Evolutionary conservation across 164 flowering plant genomes (phyloP), one percentile per base, ranked within the genome.

Genomic region (Hamamelis virginiana): DNA sequence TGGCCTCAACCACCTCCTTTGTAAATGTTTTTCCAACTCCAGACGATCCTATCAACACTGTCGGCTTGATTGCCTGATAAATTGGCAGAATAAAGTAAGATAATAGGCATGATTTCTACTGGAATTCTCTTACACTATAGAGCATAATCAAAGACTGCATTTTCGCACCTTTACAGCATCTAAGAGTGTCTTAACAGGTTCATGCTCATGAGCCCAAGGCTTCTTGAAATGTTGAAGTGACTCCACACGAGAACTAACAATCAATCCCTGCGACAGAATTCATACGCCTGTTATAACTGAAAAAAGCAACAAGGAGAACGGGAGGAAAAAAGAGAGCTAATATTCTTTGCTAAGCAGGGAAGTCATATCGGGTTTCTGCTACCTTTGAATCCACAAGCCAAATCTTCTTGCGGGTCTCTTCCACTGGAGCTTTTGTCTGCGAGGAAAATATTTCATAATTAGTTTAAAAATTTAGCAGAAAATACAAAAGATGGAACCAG

Each of bases 381-480:
- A 84, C 91, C 87, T 85, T 87, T 21, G 91, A 87, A 74, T 85
- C 89, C 19, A 85, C 87, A 45, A 87, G 91, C 91, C 91, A 87
- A 70, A 87, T 78, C 71, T 81, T 82, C 78, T 87, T 82, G 23
- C 89, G 80, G 63, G 80, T 69, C 62, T 85, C 85, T 70, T 83
- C 89, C 22, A 83, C 12, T n/a, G 89, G 87, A 69, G 74, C 64
- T 38, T 74, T 64, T 15, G 82, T 83, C 87, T 83, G 80, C 27
- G 10, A 48, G 68, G 66, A 68, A 66, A 21, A 65, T 8, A 52
- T 43, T 28, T 1, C 23, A 21, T 14, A 41, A 48, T 62, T 22
- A 72, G 65, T 43, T 15, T 47, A 5, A 59, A 67, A 46, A 41
- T 13, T 50, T 22, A 0, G n/a, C 27, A 16, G 28, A 27, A 50